Evolutionary conservation across 495 filamentous ascomycete species (phyloP).

Genomic region (Penicillium bialowiezense): DNA sequence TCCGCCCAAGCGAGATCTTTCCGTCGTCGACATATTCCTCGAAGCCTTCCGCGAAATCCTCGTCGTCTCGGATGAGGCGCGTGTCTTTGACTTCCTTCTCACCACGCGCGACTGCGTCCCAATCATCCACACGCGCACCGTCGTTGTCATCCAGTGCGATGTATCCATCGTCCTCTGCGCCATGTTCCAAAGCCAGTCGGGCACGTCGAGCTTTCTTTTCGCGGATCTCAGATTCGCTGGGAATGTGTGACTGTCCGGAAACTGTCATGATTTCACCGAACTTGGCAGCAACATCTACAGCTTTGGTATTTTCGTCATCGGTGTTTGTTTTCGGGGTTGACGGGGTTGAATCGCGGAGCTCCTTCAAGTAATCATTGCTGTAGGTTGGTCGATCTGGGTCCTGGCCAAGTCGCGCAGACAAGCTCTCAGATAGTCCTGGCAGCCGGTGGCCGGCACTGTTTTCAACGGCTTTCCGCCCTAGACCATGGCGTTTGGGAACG

Average conservation of each 20-base stretch:
- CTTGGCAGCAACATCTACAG: constrained; percentile 67
- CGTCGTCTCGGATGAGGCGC: constrained; percentile 80
- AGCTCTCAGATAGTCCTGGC: constrained; percentile 36
- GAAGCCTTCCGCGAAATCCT: constrained; percentile 93
- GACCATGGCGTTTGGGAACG: constrained; percentile 64
- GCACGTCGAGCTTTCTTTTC: constrained; percentile 90
- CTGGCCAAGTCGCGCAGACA: constrained; percentile 55
- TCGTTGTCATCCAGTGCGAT: constrained; percentile 66
- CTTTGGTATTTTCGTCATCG: constrained; percentile 50
- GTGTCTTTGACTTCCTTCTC: constrained; percentile 54
- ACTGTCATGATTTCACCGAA: constrained; percentile 52
- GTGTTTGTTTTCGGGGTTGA: constrained; percentile 64
- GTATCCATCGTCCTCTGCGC: constrained; percentile 71
- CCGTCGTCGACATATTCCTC: constrained; percentile 90
- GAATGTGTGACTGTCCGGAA: constrained; percentile 51
- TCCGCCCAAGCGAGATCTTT: constrained; percentile 70
- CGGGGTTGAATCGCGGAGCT: constrained; percentile 79
- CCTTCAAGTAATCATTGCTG: constrained; percentile 79
- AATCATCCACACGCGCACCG: constrained; percentile 44
- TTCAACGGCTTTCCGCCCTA: constrained; percentile 69
- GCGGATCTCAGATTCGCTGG: constrained; percentile 82
- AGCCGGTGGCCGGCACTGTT: constrained; percentile 62
- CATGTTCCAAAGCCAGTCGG: constrained; percentile 68
- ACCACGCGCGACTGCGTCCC: constrained; percentile 37
- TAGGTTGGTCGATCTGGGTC: constrained; percentile 79